Evolutionary conservation across 768 basidiomycete species (phyloP).

Genomic region (Psilocybe azurescens): DNA sequence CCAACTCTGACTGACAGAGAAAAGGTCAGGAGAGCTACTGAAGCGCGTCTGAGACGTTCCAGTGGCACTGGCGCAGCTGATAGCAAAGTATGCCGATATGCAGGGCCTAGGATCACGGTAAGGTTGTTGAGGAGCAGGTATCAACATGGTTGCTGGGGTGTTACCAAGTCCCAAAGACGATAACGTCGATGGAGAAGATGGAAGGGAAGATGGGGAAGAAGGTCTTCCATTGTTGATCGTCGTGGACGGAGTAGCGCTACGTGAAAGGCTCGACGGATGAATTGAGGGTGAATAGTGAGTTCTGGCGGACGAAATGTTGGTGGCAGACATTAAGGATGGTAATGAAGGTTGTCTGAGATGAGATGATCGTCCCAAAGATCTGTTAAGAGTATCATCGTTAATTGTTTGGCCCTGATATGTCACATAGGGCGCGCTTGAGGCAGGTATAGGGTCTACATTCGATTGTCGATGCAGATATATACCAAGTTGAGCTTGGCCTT

Average conservation of each 20-base stretch:
- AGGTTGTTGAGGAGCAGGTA: conserved; percentile 58
- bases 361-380: conserved; percentile 8
- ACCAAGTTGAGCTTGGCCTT: conserved; percentile 75
- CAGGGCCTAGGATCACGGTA: conserved; percentile 77
- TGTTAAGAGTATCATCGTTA: conserved; percentile 10
- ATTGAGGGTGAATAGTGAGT: conserved; percentile 52
- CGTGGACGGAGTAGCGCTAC: conserved; percentile 45
- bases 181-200: conserved; percentile 29
- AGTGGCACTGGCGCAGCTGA: conserved; percentile 80
- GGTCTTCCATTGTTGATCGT: conserved; percentile 18
- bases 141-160: conserved; percentile 20
- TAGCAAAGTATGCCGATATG: conserved; percentile 82
- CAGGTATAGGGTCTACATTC: conserved; percentile 78
- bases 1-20: conserved; percentile 89
- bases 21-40: conserved; percentile 84
- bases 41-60: conserved; percentile 86
- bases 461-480: conserved; percentile 91
- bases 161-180: conserved; percentile 22
- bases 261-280: conserved; percentile 38
- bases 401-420: conserved; percentile 1
- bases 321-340: conserved; percentile 26
- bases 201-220: conserved; percentile 28
- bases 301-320: conserved; percentile 30
- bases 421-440: conserved; percentile 58
- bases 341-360: conserved; percentile 37